Evolutionary conservation across 441 rosid species (phyloP).

Genomic region (Aquilaria agallochum): DNA sequence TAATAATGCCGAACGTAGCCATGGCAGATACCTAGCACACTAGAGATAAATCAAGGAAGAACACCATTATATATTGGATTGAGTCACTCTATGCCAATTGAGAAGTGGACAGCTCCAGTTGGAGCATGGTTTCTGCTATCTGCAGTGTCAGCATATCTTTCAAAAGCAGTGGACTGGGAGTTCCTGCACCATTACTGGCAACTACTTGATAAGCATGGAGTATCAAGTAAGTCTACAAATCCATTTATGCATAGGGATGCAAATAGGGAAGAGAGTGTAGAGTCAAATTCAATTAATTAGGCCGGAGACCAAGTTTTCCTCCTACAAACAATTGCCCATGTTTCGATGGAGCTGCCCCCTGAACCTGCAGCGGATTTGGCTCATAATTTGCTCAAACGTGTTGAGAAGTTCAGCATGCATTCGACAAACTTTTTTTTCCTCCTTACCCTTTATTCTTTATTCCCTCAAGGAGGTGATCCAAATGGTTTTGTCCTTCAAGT

Average conservation of each 20-base stretch:
- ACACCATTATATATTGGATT: conserved; percentile 27
- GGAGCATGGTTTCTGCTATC: conserved; percentile 97
- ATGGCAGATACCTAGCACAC: too few species aligned
- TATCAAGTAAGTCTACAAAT: conserved; percentile 29
- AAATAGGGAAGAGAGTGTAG: conserved; percentile 33
- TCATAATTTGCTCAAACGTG: conserved; percentile 73
- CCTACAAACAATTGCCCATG: conserved; percentile 90
- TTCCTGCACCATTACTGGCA: conserved; percentile 93
- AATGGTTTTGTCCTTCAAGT: too few species aligned
- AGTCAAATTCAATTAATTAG: conserved; percentile 67
- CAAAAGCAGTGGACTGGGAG: conserved; percentile 87
- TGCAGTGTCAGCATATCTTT: conserved; percentile 71
- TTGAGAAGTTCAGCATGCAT: conserved; percentile 87
- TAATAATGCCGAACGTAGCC: too few species aligned
- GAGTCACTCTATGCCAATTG: conserved; percentile 60
- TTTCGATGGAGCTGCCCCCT: conserved; percentile 79
- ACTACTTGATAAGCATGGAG: conserved; percentile 67
- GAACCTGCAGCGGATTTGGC: conserved; percentile 92
- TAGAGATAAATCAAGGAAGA: too few species aligned
- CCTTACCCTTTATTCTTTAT: too few species aligned
- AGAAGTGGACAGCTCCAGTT: conserved; percentile 90
- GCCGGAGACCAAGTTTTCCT: conserved; percentile 93
- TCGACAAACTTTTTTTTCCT: conserved; percentile 37
- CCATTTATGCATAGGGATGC: conserved; percentile 24
- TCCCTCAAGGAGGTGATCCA: too few species aligned